Base-by-base conservation (phyloP, 2,329 filamentous ascomycete genomes). In the Talaromyces amestolkiae region DNA sequence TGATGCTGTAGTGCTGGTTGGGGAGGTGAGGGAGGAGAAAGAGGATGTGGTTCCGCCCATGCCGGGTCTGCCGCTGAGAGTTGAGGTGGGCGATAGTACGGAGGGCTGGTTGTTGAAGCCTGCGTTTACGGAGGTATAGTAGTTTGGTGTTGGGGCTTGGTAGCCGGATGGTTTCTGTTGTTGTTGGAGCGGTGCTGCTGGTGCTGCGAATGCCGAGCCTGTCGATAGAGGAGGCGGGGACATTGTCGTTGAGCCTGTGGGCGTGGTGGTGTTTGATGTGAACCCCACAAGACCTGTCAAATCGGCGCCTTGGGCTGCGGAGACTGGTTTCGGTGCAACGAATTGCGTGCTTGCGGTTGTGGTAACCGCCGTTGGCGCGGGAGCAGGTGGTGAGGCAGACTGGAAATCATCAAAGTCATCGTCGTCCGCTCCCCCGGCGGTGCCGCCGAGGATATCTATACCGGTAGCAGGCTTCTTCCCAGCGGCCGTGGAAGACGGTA, bases 391-490 rank as follows among this genome's bases (percentile, higher is more conserved):
- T 15, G 82, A 73, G 31, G 87, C 81, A 2, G 90, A 82, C 15
- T 94, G 94, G 22, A 93, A 96, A 78, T 97, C 92, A 83, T 98
- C 98, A 75, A 99, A 95, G 75, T 98, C 95, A 74, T 98, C 98
- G 69, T 97, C 95, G 70, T 97, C 93, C 69, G 97, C 94, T 61
- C 87, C 88, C 49, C 79, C 78, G 17, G 79, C 73, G 51, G 80
- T 75, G 33, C 76, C 33, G 11, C 33, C 72, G 58, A 88, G 74
- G 17, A 82, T 78, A 53, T 82, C 81, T 58, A 87, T 70, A 15
- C 81, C 82, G 33, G 47, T 41, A 61, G 76, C 81, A 10, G 85
- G 81, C 68, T 79, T 74, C 68, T 81, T 75, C 58, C 78, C 76
- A 19, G 77, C 78, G 24, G 78, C 76, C 31, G 80, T 75, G 8